These are phyloP conservation scores for Gossypium bickii DNA, from an alignment of 345 rosid species.

Conservation along the genomic window DNA sequence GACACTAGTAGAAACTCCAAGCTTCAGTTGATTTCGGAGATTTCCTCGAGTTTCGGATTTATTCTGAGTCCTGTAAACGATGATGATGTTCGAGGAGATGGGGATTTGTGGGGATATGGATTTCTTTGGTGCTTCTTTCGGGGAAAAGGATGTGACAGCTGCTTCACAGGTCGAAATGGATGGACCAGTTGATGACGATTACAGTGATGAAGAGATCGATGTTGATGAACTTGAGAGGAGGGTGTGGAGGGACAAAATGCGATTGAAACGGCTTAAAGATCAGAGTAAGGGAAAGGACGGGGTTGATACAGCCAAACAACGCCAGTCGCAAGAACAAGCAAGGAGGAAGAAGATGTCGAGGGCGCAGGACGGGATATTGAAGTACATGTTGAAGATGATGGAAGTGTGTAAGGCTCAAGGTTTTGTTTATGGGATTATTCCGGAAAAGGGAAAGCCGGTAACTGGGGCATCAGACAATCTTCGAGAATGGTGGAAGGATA, in stretches of 20 bases:
- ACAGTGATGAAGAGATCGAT: slow-evolving; percentile 61
- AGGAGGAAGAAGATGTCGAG: slow-evolving; percentile 72
- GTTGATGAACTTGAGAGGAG: slow-evolving; percentile 79
- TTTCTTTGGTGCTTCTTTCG: slow-evolving; percentile 46
- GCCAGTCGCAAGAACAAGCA: slow-evolving; percentile 74
- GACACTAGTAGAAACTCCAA: neutral
- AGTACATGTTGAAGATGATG: slow-evolving; percentile 82
- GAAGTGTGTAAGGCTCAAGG: slow-evolving; percentile 88
- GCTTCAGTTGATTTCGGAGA: neutral
- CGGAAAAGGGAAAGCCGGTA: slow-evolving; percentile 79
- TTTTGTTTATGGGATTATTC: slow-evolving; percentile 86
- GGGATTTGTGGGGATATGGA: slow-evolving; percentile 78
- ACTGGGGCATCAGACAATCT: slow-evolving; percentile 89
- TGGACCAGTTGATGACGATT: slow-evolving; percentile 45
- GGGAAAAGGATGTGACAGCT: slow-evolving; percentile 31
- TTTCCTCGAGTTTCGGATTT: neutral
- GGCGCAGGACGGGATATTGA: slow-evolving; percentile 84
- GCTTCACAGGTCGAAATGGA: slow-evolving; percentile 51
- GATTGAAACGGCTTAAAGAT: slow-evolving; percentile 64
- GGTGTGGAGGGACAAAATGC: slow-evolving; percentile 78
- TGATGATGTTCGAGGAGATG: slow-evolving; percentile 73
- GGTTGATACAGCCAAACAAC: slow-evolving; percentile 48
- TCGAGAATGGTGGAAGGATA: slow-evolving; percentile 97
- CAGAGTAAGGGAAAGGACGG: slow-evolving; percentile 49
- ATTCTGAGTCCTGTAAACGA: neutral